Conservation (phyloP, 306 rosid genomes). For the Sophora flavescens region DNA sequence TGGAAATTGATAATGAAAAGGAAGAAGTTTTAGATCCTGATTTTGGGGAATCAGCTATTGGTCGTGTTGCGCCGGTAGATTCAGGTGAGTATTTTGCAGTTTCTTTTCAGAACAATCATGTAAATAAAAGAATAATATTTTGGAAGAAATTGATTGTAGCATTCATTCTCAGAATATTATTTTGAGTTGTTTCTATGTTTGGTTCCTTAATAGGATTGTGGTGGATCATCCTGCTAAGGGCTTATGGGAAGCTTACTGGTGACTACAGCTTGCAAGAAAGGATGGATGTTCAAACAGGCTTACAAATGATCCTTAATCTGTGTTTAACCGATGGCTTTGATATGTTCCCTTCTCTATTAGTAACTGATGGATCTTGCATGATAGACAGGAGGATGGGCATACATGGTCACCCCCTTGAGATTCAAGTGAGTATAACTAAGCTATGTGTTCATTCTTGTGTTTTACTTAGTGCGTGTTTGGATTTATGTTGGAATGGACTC, state of each 20-base stretch:
- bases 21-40: constrained; percentile 95
- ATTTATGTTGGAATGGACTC: too few species aligned
- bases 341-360: constrained; percentile 94
- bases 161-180: too few species aligned
- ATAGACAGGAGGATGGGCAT: constrained; percentile 98
- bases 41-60: constrained; percentile 99
- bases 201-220: constrained; percentile 73
- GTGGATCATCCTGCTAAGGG: constrained; percentile 94
- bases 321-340: constrained; percentile 93
- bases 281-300: constrained; percentile 93
- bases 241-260: constrained; percentile 91
- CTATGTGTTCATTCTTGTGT: constrained; percentile 26
- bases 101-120: constrained; percentile 10
- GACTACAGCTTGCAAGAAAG: constrained; percentile 86
- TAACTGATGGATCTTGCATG: constrained; percentile 99
- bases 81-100: constrained; percentile 66
- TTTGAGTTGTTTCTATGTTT: constrained; percentile 5
- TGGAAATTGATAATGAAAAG: constrained; percentile 57
- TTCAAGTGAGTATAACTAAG: constrained; percentile 72
- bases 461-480: neutral
- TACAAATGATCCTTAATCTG: constrained; percentile 87
- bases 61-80: constrained; percentile 99
- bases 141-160: neutral
- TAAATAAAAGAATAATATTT: neutral
- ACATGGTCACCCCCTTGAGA: constrained; percentile 98